Conservation (phyloP, 768 basidiomycete species). For the Trichaptum fuscoviolaceum region DNA sequence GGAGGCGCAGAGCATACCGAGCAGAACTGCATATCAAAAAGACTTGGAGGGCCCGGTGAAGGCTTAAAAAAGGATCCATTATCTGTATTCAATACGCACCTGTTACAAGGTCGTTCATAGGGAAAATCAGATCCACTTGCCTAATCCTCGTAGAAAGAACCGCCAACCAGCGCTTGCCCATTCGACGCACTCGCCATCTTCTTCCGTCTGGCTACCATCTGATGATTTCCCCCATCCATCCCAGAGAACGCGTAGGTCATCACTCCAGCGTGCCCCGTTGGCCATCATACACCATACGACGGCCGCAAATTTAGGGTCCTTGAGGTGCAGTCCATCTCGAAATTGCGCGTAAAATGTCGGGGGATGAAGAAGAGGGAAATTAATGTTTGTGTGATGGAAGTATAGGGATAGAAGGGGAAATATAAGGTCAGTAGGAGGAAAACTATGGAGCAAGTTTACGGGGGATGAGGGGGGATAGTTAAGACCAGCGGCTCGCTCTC, state of each 20-base stretch:
- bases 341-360: conserved; percentile 65
- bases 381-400: conserved; percentile 55
- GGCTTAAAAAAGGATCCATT: conserved; percentile 49
- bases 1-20: conserved; percentile 32
- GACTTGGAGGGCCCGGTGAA: conserved; percentile 46
- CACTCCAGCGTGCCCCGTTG: conserved; percentile 59
- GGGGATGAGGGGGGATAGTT: conserved; percentile 25
- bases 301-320: conserved; percentile 53
- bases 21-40: conserved; percentile 70
- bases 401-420: conserved; percentile 57
- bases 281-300: conserved; percentile 65
- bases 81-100: conserved; percentile 59
- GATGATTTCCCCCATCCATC: not conserved
- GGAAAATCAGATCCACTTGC: not conserved
- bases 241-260: conserved; percentile 53
- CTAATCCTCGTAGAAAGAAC: not conserved
- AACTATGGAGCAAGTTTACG: conserved; percentile 30
- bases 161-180: conserved; percentile 3
- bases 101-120: conserved; percentile 21
- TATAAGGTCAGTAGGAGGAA: conserved; percentile 63
- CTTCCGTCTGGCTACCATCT: not conserved
- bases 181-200: not conserved
- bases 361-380: conserved; percentile 65
- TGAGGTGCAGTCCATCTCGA: conserved; percentile 45
- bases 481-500: conserved; percentile 26